Base-by-base conservation (phyloP, 2,329 filamentous ascomycete genomes). In the Ilyonectria mors-panacis region DNA sequence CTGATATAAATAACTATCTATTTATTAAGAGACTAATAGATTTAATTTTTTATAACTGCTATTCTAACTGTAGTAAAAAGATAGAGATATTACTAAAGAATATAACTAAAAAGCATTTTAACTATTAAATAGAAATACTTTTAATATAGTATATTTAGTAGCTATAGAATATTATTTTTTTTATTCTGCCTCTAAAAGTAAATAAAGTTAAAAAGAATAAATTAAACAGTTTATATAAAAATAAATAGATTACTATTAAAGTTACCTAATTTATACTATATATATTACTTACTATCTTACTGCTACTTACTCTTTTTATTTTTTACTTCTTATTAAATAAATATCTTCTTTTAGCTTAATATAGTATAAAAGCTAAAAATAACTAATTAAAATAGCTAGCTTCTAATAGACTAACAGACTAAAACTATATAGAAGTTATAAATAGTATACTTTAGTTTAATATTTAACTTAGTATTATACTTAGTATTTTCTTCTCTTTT, bases 151-250 rank as follows among this genome's bases (percentile, higher is more conserved):
- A 30, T 55, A 10, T 55, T 15, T 54, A 62, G 21, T 13, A 62
- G 28, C 4, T 44, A n/a, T n/a, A 54, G 13, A 12, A 63, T 58
- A 1, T 33, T 17, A 42, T 63, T 51, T 6, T 63, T 58, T 26
- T 63, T 58, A 57, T 63, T 35, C 23, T 63, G 39, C 33, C 58
- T 58, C 6, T 63, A 63, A 33, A 58, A 63, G 44, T 57, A 63
- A 12, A 57, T 57, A 57, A 58, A 57, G 15, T 63, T 63, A 63
- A 63, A 63, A 23, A 63, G 12, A 19, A 63, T 33, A 42, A 63
- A 28, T 15, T 63, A 58, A 15, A 21, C 12, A 53, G 26, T 57
- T 23, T 63, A 63, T 17, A 44, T 57, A 48, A 63, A 19, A 15
- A n/a, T 44, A 28, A 44, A 63, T 47, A 63, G 17, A 23, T 58